These are phyloP conservation scores for Xanthoparmelia taractica DNA, from an alignment of 495 filamentous ascomycete species.

Conservation along the genomic window DNA sequence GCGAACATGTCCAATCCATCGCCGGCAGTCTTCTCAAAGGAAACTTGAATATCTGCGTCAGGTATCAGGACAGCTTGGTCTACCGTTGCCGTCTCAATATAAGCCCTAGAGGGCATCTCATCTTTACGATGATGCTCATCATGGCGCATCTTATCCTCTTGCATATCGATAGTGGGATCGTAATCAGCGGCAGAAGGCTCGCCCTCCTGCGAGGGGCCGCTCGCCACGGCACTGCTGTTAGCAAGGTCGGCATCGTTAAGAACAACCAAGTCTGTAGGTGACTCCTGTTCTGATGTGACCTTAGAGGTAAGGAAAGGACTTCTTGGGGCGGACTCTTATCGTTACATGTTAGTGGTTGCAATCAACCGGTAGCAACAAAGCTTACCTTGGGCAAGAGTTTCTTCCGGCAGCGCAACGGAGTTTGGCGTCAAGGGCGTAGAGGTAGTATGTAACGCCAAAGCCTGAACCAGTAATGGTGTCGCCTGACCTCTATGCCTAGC, in stretches of 20 bases:
- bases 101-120: constrained; percentile 50
- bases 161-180: constrained; percentile 88
- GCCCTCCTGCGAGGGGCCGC: constrained; percentile 53
- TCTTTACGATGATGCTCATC: constrained; percentile 51
- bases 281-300: constrained; percentile 40
- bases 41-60: constrained; percentile 33
- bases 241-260: constrained; percentile 58
- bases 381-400: constrained; percentile 24
- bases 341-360: constrained; percentile 1
- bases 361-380: not conserved
- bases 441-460: constrained; percentile 55
- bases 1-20: constrained; percentile 94
- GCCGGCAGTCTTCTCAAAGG: constrained; percentile 35
- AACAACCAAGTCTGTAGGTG: constrained; percentile 49
- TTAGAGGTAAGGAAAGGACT: constrained; percentile 42
- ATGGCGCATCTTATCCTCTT: constrained; percentile 71
- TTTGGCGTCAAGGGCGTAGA: constrained; percentile 48
- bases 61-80: constrained; percentile 52
- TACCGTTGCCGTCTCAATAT: constrained; percentile 52
- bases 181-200: constrained; percentile 93
- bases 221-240: constrained; percentile 46
- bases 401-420: constrained; percentile 14
- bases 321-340: constrained; percentile 26
- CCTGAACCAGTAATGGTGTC: constrained; percentile 69
- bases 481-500: constrained; percentile 70